Percentiles rank a stretch among this genome's conserved stretches.
Evolutionary conservation across 177 flowering plant species (phyloP).

Genomic region (Tripterygium wilfordii): DNA sequence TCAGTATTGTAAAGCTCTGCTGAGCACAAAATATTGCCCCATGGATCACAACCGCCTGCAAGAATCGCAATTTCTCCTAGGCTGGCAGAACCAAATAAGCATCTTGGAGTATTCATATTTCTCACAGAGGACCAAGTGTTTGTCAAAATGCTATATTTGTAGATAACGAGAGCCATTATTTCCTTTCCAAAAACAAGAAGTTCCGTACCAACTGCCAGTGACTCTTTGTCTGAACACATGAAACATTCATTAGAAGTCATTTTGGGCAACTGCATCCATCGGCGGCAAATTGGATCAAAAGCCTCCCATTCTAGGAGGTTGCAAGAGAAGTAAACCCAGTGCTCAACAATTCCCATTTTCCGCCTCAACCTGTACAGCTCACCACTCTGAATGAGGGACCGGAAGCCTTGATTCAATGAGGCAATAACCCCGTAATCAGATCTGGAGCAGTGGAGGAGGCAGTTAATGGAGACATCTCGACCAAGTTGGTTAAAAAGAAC

Average conservation of each 20-base stretch:
- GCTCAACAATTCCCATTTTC: conserved; percentile 44
- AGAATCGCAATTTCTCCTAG: conserved; percentile 63
- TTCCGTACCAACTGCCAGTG: conserved; percentile 69
- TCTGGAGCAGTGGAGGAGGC: conserved; percentile 45
- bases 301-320: conserved; percentile 64
- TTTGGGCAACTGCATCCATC: conserved; percentile 67
- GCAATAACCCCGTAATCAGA: conserved; percentile 61
- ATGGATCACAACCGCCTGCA: conserved; percentile 73
- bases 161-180: conserved; percentile 40
- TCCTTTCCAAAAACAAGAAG: conserved; percentile 74
- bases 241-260: conserved; percentile 62
- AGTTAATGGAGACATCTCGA: conserved; percentile 42
- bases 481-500: conserved; percentile 32
- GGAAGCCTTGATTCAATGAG: conserved; percentile 46
- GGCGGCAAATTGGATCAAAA: conserved; percentile 42
- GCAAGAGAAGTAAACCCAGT: conserved; percentile 71
- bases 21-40: conserved; percentile 44
- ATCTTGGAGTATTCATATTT: conserved; percentile 57
- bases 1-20: conserved; percentile 69
- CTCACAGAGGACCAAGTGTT: conserved; percentile 51
- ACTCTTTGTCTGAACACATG: conserved; percentile 66
- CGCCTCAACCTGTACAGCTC: conserved; percentile 49
- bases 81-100: conserved; percentile 73
- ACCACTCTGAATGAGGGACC: conserved; percentile 37
- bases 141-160: conserved; percentile 46